Evolutionary conservation across 2,329 filamentous ascomycete species (phyloP).

Genomic region (Botrytis pseudocinerea): DNA sequence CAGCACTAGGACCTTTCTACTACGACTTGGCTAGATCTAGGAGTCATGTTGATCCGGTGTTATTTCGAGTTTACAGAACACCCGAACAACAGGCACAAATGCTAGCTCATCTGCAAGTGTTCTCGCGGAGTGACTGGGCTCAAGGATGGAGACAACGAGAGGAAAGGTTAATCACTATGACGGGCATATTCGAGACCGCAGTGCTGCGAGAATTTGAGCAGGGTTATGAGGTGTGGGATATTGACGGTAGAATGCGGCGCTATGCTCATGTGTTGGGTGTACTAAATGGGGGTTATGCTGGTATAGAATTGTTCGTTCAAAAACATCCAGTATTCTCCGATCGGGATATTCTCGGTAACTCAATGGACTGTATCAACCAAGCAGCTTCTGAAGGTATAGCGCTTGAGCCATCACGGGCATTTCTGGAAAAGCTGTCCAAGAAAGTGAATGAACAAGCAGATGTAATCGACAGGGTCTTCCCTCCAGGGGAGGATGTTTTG

Average conservation of each 20-base stretch:
- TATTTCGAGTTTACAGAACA: constrained; percentile 85
- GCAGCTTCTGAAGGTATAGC: constrained; percentile 66
- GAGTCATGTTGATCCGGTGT: constrained; percentile 74
- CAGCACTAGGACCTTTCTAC: constrained; percentile 86
- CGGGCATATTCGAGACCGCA: constrained; percentile 83
- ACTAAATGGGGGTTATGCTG: constrained; percentile 77
- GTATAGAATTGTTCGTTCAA: constrained; percentile 81
- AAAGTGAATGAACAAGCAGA: constrained; percentile 81
- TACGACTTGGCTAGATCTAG: constrained; percentile 72
- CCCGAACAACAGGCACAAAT: constrained; percentile 90
- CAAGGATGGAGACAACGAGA: constrained; percentile 71
- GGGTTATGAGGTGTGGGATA: constrained; percentile 84
- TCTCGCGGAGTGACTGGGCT: constrained; percentile 78
- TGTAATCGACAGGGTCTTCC: constrained; percentile 81
- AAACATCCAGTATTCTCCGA: constrained; percentile 83
- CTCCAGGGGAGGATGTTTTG: constrained; percentile 67
- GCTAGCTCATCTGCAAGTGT: constrained; percentile 75
- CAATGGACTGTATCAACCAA: constrained; percentile 78
- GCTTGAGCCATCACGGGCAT: constrained; percentile 75
- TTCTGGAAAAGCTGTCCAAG: constrained; percentile 72
- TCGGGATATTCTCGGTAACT: constrained; percentile 67
- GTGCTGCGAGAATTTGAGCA: constrained; percentile 91
- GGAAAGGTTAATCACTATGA: constrained; percentile 72
- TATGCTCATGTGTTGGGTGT: constrained; percentile 84
- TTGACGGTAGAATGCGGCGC: constrained; percentile 82